Evolutionary conservation across 371 early-diverging fungal genomes (phyloP).

Genomic region (Blakeslea trispora): DNA sequence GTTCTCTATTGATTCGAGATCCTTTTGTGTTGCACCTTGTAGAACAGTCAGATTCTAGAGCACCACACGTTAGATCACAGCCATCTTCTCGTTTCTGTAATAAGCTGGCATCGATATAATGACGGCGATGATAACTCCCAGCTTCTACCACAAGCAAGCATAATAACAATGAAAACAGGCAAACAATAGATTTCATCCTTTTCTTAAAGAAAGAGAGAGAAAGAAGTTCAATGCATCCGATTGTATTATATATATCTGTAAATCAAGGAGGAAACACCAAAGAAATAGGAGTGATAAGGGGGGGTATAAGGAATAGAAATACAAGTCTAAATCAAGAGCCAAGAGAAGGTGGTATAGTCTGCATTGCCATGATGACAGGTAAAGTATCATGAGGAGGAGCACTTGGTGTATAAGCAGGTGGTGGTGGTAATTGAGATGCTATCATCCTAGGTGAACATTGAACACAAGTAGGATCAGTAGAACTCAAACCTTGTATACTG

Average conservation of each 20-base stretch:
- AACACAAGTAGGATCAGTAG: slow-evolving; percentile 7
- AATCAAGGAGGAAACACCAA: neutral
- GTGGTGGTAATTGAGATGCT: slow-evolving; percentile 30
- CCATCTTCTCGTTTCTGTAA: slow-evolving; percentile 7
- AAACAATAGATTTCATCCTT: neutral
- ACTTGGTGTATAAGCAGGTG: slow-evolving; percentile 41
- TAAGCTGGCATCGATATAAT: neutral
- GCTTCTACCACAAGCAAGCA: slow-evolving; percentile 6
- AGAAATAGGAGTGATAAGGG: neutral
- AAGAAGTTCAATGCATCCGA: too few species aligned
- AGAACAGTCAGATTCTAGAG: neutral
- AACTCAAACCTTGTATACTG: neutral
- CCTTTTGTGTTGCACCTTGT: neutral
- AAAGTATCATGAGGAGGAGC: slow-evolving; percentile 34
- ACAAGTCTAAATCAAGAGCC: slow-evolving; percentile 11
- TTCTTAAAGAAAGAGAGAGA: too few species aligned
- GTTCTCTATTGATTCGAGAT: slow-evolving; percentile 3
- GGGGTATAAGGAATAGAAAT: slow-evolving; percentile 1
- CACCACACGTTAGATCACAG: slow-evolving; percentile 15
- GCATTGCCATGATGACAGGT: slow-evolving; percentile 11
- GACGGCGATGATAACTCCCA: slow-evolving; percentile 13
- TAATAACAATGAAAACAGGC: neutral
- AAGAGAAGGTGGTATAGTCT: slow-evolving; percentile 8
- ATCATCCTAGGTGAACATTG: slow-evolving; percentile 16
- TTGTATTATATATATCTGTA: too few species aligned